Percentiles rank a stretch among this genome's conserved stretches.
phyloP scores from a whole-genome alignment of 2,329 filamentous ascomycete species.

The Leptosphaerulina australis region DNA sequence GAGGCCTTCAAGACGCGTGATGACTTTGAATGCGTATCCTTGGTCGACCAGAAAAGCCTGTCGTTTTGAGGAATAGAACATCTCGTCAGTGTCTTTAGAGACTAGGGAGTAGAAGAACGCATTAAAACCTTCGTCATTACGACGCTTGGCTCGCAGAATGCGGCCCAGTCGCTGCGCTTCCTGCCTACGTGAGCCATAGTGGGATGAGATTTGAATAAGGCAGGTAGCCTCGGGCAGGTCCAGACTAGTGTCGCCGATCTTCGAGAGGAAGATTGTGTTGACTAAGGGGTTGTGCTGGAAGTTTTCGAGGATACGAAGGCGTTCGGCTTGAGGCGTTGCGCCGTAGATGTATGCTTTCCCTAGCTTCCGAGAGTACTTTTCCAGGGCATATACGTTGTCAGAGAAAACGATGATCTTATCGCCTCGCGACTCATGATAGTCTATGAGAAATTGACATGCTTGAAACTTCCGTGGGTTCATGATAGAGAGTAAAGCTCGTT shows the following conservation, averaged over 20 bases:
- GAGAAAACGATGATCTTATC: slow-evolving; percentile 99
- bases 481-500: slow-evolving; percentile 77
- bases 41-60: slow-evolving; percentile 98
- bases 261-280: slow-evolving; percentile 93
- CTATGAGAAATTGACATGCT: slow-evolving; percentile 96
- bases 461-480: slow-evolving; percentile 99
- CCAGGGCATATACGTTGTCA: slow-evolving; percentile 92
- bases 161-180: slow-evolving; percentile 93
- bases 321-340: slow-evolving; percentile 82
- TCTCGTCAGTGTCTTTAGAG: slow-evolving; percentile 95
- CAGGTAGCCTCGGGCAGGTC: slow-evolving; percentile 96
- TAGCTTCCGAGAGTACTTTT: slow-evolving; percentile 82
- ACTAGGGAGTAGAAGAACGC: slow-evolving; percentile 98
- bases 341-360: slow-evolving; percentile 91
- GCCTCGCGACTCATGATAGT: slow-evolving; percentile 91
- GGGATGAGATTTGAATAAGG: slow-evolving; percentile 94
- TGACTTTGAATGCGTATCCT: slow-evolving; percentile 98
- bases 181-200: slow-evolving; percentile 95
- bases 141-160: slow-evolving; percentile 90
- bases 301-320: slow-evolving; percentile 85
- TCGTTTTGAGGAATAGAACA: slow-evolving; percentile 96
- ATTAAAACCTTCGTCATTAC: slow-evolving; percentile 98
- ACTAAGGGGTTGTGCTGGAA: slow-evolving; percentile 91
- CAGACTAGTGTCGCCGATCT: slow-evolving; percentile 97
- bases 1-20: slow-evolving; percentile 91